phyloP scores from a whole-genome alignment of 179 eudicot genomes.

The Silene vulgaris region DNA sequence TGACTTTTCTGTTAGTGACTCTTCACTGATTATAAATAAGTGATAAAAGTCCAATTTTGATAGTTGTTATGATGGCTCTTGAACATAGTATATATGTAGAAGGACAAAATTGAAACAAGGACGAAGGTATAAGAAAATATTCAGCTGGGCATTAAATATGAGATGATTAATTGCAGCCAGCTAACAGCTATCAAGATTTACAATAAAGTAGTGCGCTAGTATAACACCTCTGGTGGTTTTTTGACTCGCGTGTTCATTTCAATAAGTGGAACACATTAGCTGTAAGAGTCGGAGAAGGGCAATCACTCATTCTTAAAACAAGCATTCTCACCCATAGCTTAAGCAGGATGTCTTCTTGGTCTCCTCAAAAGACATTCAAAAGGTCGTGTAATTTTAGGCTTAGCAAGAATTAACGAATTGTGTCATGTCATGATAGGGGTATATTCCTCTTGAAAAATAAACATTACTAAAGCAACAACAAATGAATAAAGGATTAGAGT shows the following conservation, averaged over 20 bases:
- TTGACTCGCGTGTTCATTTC: not conserved
- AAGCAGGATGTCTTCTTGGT: not conserved
- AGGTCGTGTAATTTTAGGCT: not conserved
- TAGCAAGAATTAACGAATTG: not conserved
- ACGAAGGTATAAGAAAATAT: no score
- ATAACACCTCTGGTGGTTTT: not conserved
- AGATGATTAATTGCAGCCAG: constrained; percentile 7
- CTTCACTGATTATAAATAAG: not conserved
- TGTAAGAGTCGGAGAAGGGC: no score
- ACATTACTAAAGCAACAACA: not conserved
- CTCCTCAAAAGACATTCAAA: not conserved
- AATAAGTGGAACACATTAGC: no score
- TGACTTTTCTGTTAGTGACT: not conserved
- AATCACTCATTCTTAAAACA: no score
- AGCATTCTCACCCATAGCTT: not conserved
- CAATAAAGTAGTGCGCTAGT: constrained; percentile 1
- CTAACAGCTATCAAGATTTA: not conserved
- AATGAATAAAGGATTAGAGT: not conserved
- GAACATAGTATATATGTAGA: not conserved
- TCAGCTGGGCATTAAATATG: not conserved
- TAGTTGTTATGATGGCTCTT: not conserved
- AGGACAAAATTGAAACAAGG: not conserved
- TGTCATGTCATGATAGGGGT: not conserved
- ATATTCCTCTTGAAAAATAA: not conserved
- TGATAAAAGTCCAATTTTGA: not conserved